Percentiles rank a stretch among this genome's conserved stretches.
Evolutionary conservation across 495 filamentous ascomycete species (phyloP).

Genomic region (Evernia prunastri): DNA sequence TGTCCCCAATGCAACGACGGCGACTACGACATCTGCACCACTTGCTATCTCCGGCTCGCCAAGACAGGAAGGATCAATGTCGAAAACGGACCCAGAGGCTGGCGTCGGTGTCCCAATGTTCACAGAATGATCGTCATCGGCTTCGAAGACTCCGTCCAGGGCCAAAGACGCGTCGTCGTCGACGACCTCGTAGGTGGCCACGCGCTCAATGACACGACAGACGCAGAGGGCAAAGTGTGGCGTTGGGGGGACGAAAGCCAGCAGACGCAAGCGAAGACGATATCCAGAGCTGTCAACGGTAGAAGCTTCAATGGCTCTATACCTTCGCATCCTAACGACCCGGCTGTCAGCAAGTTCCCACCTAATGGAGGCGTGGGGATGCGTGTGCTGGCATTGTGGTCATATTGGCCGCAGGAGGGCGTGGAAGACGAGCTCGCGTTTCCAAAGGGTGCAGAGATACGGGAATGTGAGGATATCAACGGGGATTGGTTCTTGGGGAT

Average conservation of each 20-base stretch:
- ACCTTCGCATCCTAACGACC: constrained; percentile 4
- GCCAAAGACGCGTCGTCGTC: constrained; percentile 52
- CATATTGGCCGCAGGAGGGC: constrained; percentile 62
- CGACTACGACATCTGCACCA: constrained; percentile 76
- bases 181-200: constrained; percentile 68
- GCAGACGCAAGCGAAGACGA: constrained; percentile 16
- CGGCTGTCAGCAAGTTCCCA: constrained; percentile 45
- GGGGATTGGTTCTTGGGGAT: constrained; percentile 79
- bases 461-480: constrained; percentile 75
- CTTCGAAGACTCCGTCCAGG: constrained; percentile 52
- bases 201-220: constrained; percentile 48
- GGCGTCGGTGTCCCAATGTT: constrained; percentile 70
- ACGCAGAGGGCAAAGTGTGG: constrained; percentile 37
- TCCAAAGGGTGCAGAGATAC: constrained; percentile 72
- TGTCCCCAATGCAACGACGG: constrained; percentile 61
- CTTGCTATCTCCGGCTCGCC: constrained; percentile 66
- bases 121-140: constrained; percentile 80
- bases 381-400: constrained; percentile 57
- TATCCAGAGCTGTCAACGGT: background rate
- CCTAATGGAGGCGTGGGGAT: constrained; percentile 63
- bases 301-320: constrained; percentile 9
- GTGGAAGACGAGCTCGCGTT: constrained; percentile 71
- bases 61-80: constrained; percentile 52
- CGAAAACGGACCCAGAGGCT: constrained; percentile 71
- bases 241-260: constrained; percentile 46